These are phyloP conservation scores for Monosporascus sp. DNA, from an alignment of 2,329 filamentous ascomycete species.

Conservation along the genomic window DNA sequence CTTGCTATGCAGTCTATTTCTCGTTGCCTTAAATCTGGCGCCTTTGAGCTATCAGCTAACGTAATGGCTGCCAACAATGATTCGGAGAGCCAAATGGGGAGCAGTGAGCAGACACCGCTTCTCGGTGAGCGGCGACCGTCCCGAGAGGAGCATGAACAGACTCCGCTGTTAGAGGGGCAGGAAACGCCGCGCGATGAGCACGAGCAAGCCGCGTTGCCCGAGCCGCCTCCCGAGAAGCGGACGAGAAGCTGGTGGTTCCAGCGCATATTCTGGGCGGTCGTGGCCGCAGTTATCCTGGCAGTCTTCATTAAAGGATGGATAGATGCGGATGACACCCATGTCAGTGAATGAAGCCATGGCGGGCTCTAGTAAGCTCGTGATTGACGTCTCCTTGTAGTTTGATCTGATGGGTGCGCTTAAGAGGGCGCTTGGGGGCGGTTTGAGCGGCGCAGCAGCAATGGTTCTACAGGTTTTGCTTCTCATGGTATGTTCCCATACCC, in stretches of 20 bases:
- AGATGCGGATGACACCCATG: conserved; percentile 36
- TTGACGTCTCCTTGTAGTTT: conserved; percentile 26
- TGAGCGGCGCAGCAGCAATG: conserved; percentile 44
- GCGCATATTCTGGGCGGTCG: conserved; percentile 30
- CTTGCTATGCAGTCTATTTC: not conserved
- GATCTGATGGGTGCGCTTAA: conserved; percentile 38
- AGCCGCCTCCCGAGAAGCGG: conserved; percentile 8
- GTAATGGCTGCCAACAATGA: not conserved
- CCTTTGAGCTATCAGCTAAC: not conserved
- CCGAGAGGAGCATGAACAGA: not conserved
- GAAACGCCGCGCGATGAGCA: conserved; percentile 6
- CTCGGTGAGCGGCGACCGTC: not conserved
- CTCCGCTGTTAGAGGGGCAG: not conserved
- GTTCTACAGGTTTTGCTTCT: conserved; percentile 40
- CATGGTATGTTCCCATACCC: conserved; percentile 30
- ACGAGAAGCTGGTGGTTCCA: conserved; percentile 27
- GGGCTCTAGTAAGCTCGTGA: not conserved
- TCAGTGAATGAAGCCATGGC: conserved; percentile 13
- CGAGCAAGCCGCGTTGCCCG: conserved; percentile 14
- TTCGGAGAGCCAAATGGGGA: not conserved
- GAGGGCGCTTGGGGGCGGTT: conserved; percentile 37
- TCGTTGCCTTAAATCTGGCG: not conserved
- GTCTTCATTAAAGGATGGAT: conserved; percentile 41
- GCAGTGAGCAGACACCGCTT: conserved; percentile 3
- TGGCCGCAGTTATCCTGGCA: conserved; percentile 24